Conservation (phyloP, 768 basidiomycete genomes). For the Candolleomyces efflorescens region DNA sequence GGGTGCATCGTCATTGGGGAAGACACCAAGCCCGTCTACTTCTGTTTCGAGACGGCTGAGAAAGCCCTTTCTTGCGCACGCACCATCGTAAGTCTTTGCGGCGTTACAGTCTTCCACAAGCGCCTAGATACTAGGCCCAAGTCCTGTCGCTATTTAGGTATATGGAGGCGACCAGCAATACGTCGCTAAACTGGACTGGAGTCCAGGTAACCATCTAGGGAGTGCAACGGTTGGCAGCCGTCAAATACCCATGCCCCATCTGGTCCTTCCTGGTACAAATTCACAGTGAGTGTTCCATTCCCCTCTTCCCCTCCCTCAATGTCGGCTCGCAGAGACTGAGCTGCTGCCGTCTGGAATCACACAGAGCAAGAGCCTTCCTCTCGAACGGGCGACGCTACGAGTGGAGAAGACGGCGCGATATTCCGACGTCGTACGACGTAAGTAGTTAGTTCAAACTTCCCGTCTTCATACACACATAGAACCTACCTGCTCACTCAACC, state of each 20-base stretch:
- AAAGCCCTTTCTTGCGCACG: slow-evolving; percentile 23
- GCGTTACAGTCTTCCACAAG: slow-evolving; percentile 41
- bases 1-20: slow-evolving; percentile 66
- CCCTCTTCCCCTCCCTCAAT: neutral
- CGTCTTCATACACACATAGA: neutral
- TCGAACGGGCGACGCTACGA: slow-evolving; percentile 58
- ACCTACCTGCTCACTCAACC: neutral
- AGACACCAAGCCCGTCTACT: slow-evolving; percentile 53
- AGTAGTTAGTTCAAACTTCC: slow-evolving; percentile 15
- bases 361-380: slow-evolving; percentile 58
- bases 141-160: slow-evolving; percentile 23
- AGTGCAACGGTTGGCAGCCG: slow-evolving; percentile 52
- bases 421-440: slow-evolving; percentile 59
- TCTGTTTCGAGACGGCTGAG: slow-evolving; percentile 61
- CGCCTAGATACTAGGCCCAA: slow-evolving; percentile 11
- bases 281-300: slow-evolving; percentile 32
- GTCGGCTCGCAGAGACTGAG: no score
- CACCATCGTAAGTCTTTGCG: slow-evolving; percentile 21
- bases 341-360: slow-evolving; percentile 10
- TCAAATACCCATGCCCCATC: slow-evolving; percentile 56
- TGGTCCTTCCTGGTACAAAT: slow-evolving; percentile 50
- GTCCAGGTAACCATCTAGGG: slow-evolving; percentile 50
- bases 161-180: slow-evolving; percentile 42
- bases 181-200: slow-evolving; percentile 48
- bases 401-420: slow-evolving; percentile 54